Base-by-base conservation (phyloP, 2,329 filamentous ascomycete species). In the Penicillium sp. region DNA sequence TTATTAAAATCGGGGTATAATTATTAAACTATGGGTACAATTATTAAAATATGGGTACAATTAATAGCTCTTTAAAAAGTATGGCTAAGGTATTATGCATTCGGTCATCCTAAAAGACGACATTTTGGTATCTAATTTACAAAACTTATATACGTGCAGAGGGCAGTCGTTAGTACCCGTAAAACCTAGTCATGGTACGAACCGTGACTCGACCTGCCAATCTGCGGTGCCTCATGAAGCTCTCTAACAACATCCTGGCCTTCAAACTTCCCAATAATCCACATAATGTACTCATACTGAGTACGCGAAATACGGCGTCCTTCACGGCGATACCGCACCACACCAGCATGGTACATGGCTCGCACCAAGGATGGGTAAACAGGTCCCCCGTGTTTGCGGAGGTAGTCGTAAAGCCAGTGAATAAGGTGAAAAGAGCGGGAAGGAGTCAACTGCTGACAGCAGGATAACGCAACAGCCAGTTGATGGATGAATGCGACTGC, bases 321-420 rank as follows among this genome's bases (percentile, higher is more conserved):
- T 29, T 71, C 69, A 20, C 73, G 67, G 15, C 78, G 70, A 35
- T 72, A 75, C 15, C 79, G 70, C 23, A 76, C 69, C 23, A 83
- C 69, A 15, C 79, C 81, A 22, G 79, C 77, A 60, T 77, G 73
- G 54, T 81, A 80, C 63, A 84, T 61, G 0, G 82, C 79, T 29
- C 78, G 75, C 6, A 74, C 75, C 54, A 84, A 68, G 3, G 72
- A 58, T 1, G 75, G 71, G 18, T 69, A 67, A 15, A 82, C 65
- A 2, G 76, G 76, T 8, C 75, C 78, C 46, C 71, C 60, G 43
- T 78, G 72, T 23, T 69, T 68, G 22, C 69, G 65, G 3, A 83
- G 70, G 58, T 75, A 79, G 6, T 67, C 62, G 60, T 80, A 82
- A 51, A 79, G 75, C 67, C 76, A 76, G 60, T 76, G 73, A 7